Percentiles rank a stretch among this genome's conserved stretches.
Conservation (phyloP, 331 rosid genomes). For the Pyrus hybrid region DNA sequence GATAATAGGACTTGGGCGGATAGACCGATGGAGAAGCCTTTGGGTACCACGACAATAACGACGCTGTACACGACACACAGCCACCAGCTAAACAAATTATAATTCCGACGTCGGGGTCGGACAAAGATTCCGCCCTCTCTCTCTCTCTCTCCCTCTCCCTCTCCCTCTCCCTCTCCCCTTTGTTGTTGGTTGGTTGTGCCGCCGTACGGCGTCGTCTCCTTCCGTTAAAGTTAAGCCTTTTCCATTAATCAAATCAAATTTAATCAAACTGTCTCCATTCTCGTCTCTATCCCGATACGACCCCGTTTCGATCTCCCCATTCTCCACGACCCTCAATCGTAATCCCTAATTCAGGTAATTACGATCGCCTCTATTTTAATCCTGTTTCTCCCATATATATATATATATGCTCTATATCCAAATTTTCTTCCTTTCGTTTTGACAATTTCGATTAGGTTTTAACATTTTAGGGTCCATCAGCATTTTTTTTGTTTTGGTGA, state of each 20-base stretch:
- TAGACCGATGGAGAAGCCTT: background rate
- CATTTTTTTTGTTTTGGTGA: background rate
- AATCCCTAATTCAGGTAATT: slow-evolving; percentile 16
- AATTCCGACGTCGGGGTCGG: background rate
- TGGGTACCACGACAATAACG: background rate
- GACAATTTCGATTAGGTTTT: background rate
- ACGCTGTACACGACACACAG: background rate
- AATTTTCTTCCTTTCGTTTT: background rate
- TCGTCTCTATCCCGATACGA: background rate
- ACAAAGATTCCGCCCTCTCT: background rate
- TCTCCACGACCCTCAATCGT: background rate
- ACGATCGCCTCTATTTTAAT: background rate
- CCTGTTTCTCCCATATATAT: too few species aligned
- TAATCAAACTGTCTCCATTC: background rate
- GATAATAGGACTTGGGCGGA: too few species aligned
- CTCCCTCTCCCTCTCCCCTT: background rate
- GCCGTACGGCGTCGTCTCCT: slow-evolving; percentile 1
- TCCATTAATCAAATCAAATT: background rate
- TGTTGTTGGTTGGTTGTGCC: background rate
- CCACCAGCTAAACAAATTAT: too few species aligned
- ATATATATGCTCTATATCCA: background rate
- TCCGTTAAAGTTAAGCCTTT: background rate
- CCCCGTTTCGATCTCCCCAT: slow-evolving; percentile 10
- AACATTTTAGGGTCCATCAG: background rate
- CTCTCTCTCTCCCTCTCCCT: too few species aligned